Percentiles rank a stretch among this genome's conserved stretches.
Evolutionary conservation across 2,329 filamentous ascomycete genomes (phyloP).

Genomic region (Monosporascus sp.): DNA sequence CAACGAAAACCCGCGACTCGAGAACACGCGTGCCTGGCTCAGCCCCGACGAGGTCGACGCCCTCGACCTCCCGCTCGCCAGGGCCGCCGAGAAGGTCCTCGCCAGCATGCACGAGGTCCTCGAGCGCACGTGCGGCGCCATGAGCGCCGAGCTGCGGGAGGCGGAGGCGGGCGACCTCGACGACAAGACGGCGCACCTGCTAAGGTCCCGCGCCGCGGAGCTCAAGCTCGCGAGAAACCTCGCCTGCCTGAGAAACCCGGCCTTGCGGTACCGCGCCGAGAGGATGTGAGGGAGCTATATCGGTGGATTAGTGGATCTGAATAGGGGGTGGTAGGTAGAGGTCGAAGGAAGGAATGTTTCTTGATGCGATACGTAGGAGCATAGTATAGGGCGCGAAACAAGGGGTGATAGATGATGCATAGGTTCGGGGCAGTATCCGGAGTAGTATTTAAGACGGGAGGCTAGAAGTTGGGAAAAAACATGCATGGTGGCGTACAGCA

Average conservation of each 20-base stretch:
- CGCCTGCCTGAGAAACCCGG: slow-evolving; percentile 60
- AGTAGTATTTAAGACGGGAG: not conserved
- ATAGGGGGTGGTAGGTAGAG: not conserved
- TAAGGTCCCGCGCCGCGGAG: slow-evolving; percentile 80
- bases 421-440: too few species aligned
- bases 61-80: slow-evolving; percentile 72
- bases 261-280: slow-evolving; percentile 56
- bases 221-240: slow-evolving; percentile 75
- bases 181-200: slow-evolving; percentile 57
- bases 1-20: slow-evolving; percentile 33
- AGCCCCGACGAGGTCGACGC: slow-evolving; percentile 66
- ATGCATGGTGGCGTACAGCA: not conserved
- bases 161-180: slow-evolving; percentile 39
- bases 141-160: slow-evolving; percentile 45
- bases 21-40: slow-evolving; percentile 61
- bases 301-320: not conserved
- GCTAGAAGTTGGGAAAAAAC: not conserved
- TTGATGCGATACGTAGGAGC: not conserved
- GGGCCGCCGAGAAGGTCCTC: slow-evolving; percentile 78
- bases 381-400: too few species aligned
- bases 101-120: slow-evolving; percentile 90
- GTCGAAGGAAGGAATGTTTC: not conserved
- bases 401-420: too few species aligned
- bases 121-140: slow-evolving; percentile 58
- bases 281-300: slow-evolving; percentile 30